Evolutionary conservation across 2,329 filamentous ascomycete genomes (phyloP), one percentile per base, ranked within the genome.

Genomic region (Pyrenophora tritici-repentis): DNA sequence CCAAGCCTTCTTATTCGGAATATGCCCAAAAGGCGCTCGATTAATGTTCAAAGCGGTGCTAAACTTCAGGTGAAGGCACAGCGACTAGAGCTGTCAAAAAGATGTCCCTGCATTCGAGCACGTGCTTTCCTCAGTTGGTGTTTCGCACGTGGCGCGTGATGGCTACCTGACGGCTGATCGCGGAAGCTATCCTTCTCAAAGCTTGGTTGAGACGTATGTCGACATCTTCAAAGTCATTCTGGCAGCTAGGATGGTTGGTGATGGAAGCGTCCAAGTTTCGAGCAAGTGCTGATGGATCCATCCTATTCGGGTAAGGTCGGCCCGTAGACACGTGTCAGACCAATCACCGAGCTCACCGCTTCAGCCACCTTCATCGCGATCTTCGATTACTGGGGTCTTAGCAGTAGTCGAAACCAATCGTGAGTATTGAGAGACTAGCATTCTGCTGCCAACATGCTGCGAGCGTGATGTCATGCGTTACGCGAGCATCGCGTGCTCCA

Each of bases 321-420:
- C 34, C 8, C 26, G 7, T 32, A 9, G 40, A 43, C 50, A 53
- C 50, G 50, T 53, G 50, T 48, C 36, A 35, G 45, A 17, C 45
- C 45, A 44, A 40, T 40, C 35, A 49, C 43, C 50, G 42, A 8
- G 39, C 50, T 29, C 50, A 53, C 50, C 50, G 50, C 50, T 47
- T 34, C 39, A 53, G 45, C 50, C 44, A 48, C 33, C 36, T 43
- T 32, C 20, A 48, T 18, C 50, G 36, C 17, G n/a, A 22, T 40
- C 35, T 43, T 36, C 39, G 39, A 38, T 38, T 40, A 17, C 14
- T 5, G n/a, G 7, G 34, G 17, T 7, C 22, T 20, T 17, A 9
- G 22, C 4, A 6, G 22, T 24, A 24, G 3, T 24, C 22, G 6
- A 9, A 9, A 10, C 26, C 26, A 29, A 29, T 29, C 26, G 26